Base-by-base conservation (phyloP, 2,329 filamentous ascomycete species). In the Ramularia endophylla region DNA sequence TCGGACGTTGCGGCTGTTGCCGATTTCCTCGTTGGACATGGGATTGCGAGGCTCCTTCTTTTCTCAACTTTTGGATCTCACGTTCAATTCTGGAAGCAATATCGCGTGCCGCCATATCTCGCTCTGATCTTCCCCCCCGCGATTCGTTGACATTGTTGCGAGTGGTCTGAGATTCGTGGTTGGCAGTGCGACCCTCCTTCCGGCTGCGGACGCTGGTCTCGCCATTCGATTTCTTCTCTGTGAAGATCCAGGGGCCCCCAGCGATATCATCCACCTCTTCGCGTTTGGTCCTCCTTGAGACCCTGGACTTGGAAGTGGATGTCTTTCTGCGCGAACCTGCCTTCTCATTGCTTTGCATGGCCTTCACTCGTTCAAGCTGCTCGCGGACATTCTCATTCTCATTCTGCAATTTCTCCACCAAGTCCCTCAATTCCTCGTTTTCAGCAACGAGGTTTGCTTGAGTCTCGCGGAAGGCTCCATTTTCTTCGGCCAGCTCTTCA, bases 391-490 rank as follows among this genome's bases (percentile, higher is more conserved):
- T 57, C 33, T 65, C 58, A 27, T 69, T 69, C 37, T 68, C 63
- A 1, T 60, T 33, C 20, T 62, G 59, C 38, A 72, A 60, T 3
- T 58, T 56, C 22, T 65, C 59, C 25, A 68, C 63, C 51, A 63
- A 32, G 54, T 52, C 42, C 38, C 52, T 51, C 36, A 63, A 28
- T 50, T 95, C 87, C 58, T 97, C 90, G 41, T 88, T 80, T 58
- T 95, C 90, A 60, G 94, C 88, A 43, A 94, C 79, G 13, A 94
- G 72, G 2, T 81, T 44, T 9, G 62, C 44, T 34, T 65, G 45
- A 42, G 57, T 46, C 54, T 62, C 44, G 16, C 87, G 68, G 0
- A 84, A 78, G 32, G 82, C 73, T 33, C 66, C 60, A 41, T 70
- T 71, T 50, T 72, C 71, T 7, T 50, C 60, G 57, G 67, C 69